Percentiles rank a stretch among this genome's conserved stretches.
phyloP scores from a whole-genome alignment of 1,284 basidiomycete species.

The Sanghuangporus weigelae region DNA sequence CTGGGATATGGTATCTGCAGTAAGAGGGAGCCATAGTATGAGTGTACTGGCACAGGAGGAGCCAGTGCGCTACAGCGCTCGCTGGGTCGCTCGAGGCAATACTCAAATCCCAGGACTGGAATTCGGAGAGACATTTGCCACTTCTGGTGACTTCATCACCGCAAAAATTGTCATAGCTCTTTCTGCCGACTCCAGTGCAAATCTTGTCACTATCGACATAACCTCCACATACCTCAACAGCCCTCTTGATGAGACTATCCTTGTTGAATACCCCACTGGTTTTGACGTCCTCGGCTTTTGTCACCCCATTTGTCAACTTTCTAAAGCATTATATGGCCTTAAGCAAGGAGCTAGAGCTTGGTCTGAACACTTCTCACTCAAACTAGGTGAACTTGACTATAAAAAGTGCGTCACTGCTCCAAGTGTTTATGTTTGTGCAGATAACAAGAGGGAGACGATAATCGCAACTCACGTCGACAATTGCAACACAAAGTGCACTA shows the following conservation, averaged over 20 bases:
- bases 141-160: neutral
- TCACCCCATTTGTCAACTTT: neutral
- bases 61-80: constrained; percentile 19
- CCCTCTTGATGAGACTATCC: neutral
- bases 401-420: neutral
- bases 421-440: neutral
- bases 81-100: constrained; percentile 27
- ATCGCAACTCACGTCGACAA: constrained; percentile 1
- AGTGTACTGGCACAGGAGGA: too few species aligned
- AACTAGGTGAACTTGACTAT: neutral
- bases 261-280: neutral
- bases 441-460: neutral
- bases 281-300: neutral
- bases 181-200: neutral
- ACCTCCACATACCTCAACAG: neutral
- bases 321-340: constrained; percentile 1
- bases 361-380: neutral
- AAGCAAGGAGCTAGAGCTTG: neutral
- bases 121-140: neutral
- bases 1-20: too few species aligned
- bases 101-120: constrained; percentile 11
- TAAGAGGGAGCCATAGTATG: too few species aligned
- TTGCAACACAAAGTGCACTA: neutral
- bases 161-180: neutral
- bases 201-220: neutral